These are phyloP conservation scores for Aspergillus quadrilineatus DNA, from an alignment of 2,329 filamentous ascomycete genomes.

Conservation along the genomic window DNA sequence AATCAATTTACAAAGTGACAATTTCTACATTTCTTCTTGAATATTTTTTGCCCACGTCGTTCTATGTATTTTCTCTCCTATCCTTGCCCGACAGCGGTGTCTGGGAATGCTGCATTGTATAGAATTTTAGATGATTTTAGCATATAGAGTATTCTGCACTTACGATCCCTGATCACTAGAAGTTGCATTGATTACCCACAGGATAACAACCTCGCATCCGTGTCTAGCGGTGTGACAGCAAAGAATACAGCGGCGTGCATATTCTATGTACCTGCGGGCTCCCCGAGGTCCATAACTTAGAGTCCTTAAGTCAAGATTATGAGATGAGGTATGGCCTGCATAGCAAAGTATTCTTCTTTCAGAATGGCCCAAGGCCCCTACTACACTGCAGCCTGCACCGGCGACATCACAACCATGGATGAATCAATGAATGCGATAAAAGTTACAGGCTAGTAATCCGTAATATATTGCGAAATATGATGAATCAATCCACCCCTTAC, in stretches of 20 bases:
- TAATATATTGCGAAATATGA: not conserved
- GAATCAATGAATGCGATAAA: not conserved
- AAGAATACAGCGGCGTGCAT: slow-evolving; percentile 1
- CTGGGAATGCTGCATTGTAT: slow-evolving; percentile 9
- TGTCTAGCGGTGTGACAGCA: slow-evolving; percentile 5
- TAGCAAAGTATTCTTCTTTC: too few relatives aligned
- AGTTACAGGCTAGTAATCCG: not conserved
- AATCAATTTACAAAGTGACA: slow-evolving; percentile 30
- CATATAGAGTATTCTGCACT: slow-evolving; percentile 3
- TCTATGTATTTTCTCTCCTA: slow-evolving; percentile 2
- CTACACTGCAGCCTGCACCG: too few relatives aligned
- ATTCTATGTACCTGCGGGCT: not conserved
- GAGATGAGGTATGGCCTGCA: too few relatives aligned
- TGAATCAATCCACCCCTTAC: not conserved
- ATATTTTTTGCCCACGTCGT: not conserved
- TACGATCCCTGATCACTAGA: not conserved
- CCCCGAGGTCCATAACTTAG: too few relatives aligned
- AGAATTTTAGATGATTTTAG: not conserved
- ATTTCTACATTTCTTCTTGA: slow-evolving; percentile 2
- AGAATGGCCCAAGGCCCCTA: too few relatives aligned
- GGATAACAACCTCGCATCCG: not conserved
- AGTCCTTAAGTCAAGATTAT: not conserved
- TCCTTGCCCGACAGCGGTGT: not conserved
- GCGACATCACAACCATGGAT: too few relatives aligned
- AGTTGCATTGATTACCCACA: not conserved